Evolutionary conservation across 257 asterid species (phyloP).

Genomic region (Penstemon eatonii): DNA sequence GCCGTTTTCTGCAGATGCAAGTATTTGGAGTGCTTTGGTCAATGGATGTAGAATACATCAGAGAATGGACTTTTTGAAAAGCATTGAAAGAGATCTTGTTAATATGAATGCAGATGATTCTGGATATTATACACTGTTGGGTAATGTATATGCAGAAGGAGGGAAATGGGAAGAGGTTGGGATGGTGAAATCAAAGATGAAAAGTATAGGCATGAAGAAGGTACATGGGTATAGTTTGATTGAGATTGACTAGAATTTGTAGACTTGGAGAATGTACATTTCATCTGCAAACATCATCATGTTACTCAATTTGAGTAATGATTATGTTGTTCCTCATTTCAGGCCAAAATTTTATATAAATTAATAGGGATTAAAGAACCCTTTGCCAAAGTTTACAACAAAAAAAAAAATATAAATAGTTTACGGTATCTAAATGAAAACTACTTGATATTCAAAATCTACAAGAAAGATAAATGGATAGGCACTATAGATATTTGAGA

Average conservation of each 20-base stretch:
- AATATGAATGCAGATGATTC: slow-evolving; percentile 59
- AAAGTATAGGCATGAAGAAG: slow-evolving; percentile 50
- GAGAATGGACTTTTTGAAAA: slow-evolving; percentile 66
- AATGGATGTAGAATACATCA: slow-evolving; percentile 86
- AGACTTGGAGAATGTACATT: background rate
- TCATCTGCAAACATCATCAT: background rate
- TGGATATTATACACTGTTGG: slow-evolving; percentile 66
- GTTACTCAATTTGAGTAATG: no score
- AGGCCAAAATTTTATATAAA: no score
- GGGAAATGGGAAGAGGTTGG: slow-evolving; percentile 68
- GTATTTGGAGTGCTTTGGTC: slow-evolving; percentile 75
- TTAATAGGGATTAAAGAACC: no score
- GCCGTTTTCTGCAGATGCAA: slow-evolving; percentile 61
- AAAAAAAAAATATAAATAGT: no score
- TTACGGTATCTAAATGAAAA: no score
- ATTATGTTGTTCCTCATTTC: no score
- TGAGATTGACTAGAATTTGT: slow-evolving; percentile 28
- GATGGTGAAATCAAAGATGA: slow-evolving; percentile 59
- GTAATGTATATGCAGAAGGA: slow-evolving; percentile 74
- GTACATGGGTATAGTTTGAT: slow-evolving; percentile 76
- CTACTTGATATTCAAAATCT: no score
- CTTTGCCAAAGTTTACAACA: no score
- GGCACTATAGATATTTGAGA: no score
- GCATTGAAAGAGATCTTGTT: slow-evolving; percentile 43
- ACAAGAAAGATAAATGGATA: no score